These are phyloP conservation scores for Phytophthora cryptogea DNA, from an alignment of 352 stramenopile species.

Conservation along the genomic window DNA sequence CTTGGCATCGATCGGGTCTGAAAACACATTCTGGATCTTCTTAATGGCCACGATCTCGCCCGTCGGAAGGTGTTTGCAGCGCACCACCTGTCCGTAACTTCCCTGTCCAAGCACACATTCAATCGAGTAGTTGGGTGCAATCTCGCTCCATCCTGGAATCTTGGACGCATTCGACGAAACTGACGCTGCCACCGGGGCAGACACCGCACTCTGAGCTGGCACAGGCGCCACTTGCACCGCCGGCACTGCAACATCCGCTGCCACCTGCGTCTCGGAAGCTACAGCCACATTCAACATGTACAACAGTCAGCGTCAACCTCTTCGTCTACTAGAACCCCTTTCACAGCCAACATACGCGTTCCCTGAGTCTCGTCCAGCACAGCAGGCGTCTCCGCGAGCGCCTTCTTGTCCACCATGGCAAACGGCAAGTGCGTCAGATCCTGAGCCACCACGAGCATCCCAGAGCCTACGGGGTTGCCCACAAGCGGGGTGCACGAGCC, in stretches of 20 bases:
- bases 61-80: conserved; percentile 88
- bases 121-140: conserved; percentile 84
- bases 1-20: conserved; percentile 87
- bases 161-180: conserved; percentile 68
- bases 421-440: conserved; percentile 61
- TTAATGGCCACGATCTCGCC: conserved; percentile 89
- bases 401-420: conserved; percentile 43
- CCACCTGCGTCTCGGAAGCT: conserved; percentile 31
- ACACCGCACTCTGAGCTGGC: conserved; percentile 15
- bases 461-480: conserved; percentile 71
- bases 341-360: conserved; percentile 42
- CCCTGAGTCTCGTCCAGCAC: conserved; percentile 52
- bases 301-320: conserved; percentile 5
- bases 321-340: background rate
- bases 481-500: conserved; percentile 74
- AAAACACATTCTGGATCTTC: conserved; percentile 91
- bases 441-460: conserved; percentile 84
- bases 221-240: conserved; percentile 20
- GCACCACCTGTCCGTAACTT: conserved; percentile 87
- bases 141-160: conserved; percentile 82
- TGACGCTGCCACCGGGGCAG: conserved; percentile 16
- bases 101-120: conserved; percentile 85
- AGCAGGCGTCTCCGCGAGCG: conserved; percentile 56
- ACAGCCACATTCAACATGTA: background rate
- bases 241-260: conserved; percentile 6